Percentiles rank a stretch among this genome's conserved stretches.
Evolutionary conservation across 176 grass and related monocot species (phyloP).

Genomic region (Carex cristatella): DNA sequence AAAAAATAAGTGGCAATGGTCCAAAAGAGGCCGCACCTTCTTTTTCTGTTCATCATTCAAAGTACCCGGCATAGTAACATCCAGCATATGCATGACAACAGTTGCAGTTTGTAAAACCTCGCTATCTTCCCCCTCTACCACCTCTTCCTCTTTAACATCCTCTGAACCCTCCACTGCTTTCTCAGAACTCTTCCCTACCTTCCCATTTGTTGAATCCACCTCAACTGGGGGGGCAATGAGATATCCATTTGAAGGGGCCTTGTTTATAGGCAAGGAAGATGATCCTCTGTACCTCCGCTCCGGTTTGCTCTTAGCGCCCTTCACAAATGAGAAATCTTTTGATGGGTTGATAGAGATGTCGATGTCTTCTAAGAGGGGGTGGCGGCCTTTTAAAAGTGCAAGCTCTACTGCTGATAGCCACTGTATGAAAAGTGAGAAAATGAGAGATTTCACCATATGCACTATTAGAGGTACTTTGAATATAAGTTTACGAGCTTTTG

Average conservation of each 20-base stretch:
- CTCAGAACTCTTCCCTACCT: constrained; percentile 4
- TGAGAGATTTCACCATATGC: constrained; percentile 9
- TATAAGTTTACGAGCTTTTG: not conserved
- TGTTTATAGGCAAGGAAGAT: constrained; percentile 2
- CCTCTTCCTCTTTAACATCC: constrained; percentile 32
- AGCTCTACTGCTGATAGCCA: constrained; percentile 91
- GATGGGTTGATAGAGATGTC: constrained; percentile 80
- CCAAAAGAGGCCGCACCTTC: constrained; percentile 36
- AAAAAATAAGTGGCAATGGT: not conserved
- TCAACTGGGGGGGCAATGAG: constrained; percentile 39
- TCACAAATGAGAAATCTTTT: constrained; percentile 65
- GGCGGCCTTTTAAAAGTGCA: constrained; percentile 88
- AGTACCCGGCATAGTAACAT: constrained; percentile 81
- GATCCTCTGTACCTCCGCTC: not conserved
- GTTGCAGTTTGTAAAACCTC: constrained; percentile 63
- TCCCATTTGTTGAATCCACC: constrained; percentile 34
- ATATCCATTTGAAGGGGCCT: constrained; percentile 25
- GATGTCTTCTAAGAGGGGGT: constrained; percentile 89
- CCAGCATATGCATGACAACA: constrained; percentile 85
- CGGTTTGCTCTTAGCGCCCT: constrained; percentile 4
- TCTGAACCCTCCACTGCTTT: not conserved
- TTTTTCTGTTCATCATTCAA: constrained; percentile 77
- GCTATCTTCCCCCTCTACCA: constrained; percentile 57
- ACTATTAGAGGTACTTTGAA: constrained; percentile 8
- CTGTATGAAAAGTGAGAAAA: constrained; percentile 44